Conservation (phyloP, 2,329 filamentous ascomycete genomes). For the Xylaria sp. region DNA sequence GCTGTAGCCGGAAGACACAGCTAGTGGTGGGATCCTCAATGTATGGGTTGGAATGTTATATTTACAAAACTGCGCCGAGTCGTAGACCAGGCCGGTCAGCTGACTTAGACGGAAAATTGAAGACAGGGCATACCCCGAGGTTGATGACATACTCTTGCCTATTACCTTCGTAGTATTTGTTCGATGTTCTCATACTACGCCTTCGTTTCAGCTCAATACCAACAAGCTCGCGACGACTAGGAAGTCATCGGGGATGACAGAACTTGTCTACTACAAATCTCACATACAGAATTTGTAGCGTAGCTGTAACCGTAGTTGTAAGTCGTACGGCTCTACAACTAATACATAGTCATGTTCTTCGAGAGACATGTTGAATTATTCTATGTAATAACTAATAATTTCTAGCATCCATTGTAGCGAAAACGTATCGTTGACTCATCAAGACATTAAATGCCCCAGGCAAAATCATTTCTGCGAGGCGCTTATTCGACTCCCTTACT, state of each 20-base stretch:
- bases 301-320: too few relatives aligned
- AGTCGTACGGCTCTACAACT: too few relatives aligned
- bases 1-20: slow-evolving; percentile 7
- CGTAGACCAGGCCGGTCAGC: slow-evolving; percentile 15
- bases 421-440: too few relatives aligned
- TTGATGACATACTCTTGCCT: slow-evolving; percentile 12
- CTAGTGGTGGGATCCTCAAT: slow-evolving; percentile 11
- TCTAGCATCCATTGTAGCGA: slow-evolving; percentile 2
- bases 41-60: slow-evolving; percentile 21
- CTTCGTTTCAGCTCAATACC: background rate
- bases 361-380: slow-evolving; percentile 10
- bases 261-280: too few relatives aligned
- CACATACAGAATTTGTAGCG: too few relatives aligned
- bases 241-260: too few relatives aligned
- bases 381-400: slow-evolving; percentile 19
- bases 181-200: background rate
- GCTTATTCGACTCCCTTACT: background rate
- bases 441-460: too few relatives aligned
- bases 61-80: slow-evolving; percentile 24
- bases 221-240: background rate
- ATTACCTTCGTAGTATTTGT: background rate
- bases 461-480: too few relatives aligned
- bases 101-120: slow-evolving; percentile 9
- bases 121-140: slow-evolving; percentile 5
- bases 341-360: too few relatives aligned